These are phyloP conservation scores for Vishniacozyma victoriae DNA, from an alignment of 768 basidiomycete genomes.

Conservation along the genomic window DNA sequence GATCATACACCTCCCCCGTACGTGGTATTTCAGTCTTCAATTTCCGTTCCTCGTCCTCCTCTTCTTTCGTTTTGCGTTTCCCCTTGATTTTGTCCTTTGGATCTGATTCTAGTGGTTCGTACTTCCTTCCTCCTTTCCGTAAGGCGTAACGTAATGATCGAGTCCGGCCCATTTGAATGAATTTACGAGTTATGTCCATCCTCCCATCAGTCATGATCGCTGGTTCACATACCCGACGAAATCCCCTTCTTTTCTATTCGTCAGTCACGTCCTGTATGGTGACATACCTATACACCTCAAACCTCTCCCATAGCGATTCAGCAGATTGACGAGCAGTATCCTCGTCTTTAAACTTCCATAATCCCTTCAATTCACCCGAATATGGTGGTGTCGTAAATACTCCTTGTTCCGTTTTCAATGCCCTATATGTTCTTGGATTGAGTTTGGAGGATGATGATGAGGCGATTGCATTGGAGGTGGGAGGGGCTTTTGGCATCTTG, in stretches of 20 bases:
- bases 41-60: not conserved
- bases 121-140: constrained; percentile 37
- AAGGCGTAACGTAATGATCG: constrained; percentile 43
- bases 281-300: constrained; percentile 23
- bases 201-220: constrained; percentile 6
- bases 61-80: not conserved
- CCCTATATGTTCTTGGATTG: constrained; percentile 2
- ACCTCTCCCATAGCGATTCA: constrained; percentile 25
- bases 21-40: constrained; percentile 18
- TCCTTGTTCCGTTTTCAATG: constrained; percentile 38
- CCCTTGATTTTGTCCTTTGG: not conserved
- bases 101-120: constrained; percentile 5
- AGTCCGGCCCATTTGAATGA: constrained; percentile 45
- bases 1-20: constrained; percentile 41
- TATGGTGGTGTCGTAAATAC: constrained; percentile 46
- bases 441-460: too few relatives aligned
- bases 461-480: too few relatives aligned
- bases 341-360: constrained; percentile 42
- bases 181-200: constrained; percentile 44
- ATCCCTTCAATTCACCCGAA: constrained; percentile 30
- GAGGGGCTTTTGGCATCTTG: too few relatives aligned
- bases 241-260: constrained; percentile 8
- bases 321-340: constrained; percentile 27
- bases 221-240: constrained; percentile 25
- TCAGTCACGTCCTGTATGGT: not conserved